Base-by-base conservation (phyloP, 306 rosid species). In the Citrullus amarus region DNA sequence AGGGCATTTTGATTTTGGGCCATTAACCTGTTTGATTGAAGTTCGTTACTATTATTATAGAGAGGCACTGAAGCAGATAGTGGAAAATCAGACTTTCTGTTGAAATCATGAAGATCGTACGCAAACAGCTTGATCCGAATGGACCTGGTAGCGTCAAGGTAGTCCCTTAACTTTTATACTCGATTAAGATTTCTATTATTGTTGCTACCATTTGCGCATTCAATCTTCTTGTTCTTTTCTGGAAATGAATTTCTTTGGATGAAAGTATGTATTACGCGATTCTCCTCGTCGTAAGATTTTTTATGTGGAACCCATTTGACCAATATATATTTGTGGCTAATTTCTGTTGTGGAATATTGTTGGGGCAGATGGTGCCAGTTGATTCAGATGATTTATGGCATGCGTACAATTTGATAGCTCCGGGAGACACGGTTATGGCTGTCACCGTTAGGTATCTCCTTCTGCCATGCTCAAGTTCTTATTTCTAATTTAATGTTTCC, bases 71-170 rank as follows among this genome's bases (percentile, higher is more conserved):
- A 43, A 44, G 1, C 56, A 20, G 38, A 69, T 9, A 20, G 12
- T 44, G 15, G 6, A n/a, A 41, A 18, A 9, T 10, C 54, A n/a
- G 13, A 14, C 18, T 75, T 56, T 54, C 16, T 11, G 20, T 46
- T 36, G 61, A 14, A 60, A 43, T 1, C 79, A 91, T 92, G 99
- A 95, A 13, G 85, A 95, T 95, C 86, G 97, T 95, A 50, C 97
- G 91, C 30, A 89, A 54, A 82, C 92, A 92, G 83, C 36, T 84
- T 16, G 87, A 84, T 1, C 89, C 81, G 17, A 39, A 90, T 75
- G 99, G 99, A 73, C 90, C 99, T 62, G 99, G 99, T 18, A 91
- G 95, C 85, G 96, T 95, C 51, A 95, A 95, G 97, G 99, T 95
- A 25, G 18, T 12, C 17, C 80, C n/a, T 36, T 51, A 66, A 61